These are phyloP conservation scores for Dioscorea zingiberensis DNA, from an alignment of 106 monocot genomes.

Conservation along the genomic window DNA sequence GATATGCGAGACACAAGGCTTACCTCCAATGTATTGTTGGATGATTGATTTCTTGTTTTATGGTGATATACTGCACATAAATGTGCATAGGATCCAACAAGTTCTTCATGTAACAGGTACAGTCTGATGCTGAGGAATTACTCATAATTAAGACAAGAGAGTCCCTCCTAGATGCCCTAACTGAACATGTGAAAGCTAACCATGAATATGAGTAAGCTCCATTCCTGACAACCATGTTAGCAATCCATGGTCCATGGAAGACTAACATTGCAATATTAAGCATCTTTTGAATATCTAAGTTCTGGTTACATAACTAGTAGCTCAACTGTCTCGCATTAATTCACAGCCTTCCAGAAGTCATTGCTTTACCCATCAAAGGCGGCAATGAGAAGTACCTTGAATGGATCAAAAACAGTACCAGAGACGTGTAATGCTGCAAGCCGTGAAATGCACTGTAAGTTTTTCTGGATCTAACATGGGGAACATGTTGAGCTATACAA, in stretches of 20 bases:
- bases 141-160: slow-evolving; percentile 91
- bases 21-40: no score
- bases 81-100: neutral
- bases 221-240: no score
- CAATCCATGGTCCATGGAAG: neutral
- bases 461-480: no score
- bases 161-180: slow-evolving; percentile 66
- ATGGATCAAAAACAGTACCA: slow-evolving; percentile 86
- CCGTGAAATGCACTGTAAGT: no score
- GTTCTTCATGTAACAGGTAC: slow-evolving; percentile 35
- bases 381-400: slow-evolving; percentile 81
- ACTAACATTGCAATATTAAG: neutral
- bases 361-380: slow-evolving; percentile 70
- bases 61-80: neutral
- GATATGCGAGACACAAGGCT: no score
- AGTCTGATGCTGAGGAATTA: slow-evolving; percentile 81
- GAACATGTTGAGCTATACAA: no score
- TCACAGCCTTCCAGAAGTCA: slow-evolving; percentile 83
- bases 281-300: neutral
- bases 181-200: slow-evolving; percentile 87
- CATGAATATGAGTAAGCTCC: slow-evolving; percentile 89
- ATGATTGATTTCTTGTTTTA: no score
- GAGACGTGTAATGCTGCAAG: slow-evolving; percentile 32
- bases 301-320: neutral
- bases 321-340: neutral